These are phyloP conservation scores for Gonium pectorale DNA, from an alignment of 139 green algal species.

Conservation along the genomic window DNA sequence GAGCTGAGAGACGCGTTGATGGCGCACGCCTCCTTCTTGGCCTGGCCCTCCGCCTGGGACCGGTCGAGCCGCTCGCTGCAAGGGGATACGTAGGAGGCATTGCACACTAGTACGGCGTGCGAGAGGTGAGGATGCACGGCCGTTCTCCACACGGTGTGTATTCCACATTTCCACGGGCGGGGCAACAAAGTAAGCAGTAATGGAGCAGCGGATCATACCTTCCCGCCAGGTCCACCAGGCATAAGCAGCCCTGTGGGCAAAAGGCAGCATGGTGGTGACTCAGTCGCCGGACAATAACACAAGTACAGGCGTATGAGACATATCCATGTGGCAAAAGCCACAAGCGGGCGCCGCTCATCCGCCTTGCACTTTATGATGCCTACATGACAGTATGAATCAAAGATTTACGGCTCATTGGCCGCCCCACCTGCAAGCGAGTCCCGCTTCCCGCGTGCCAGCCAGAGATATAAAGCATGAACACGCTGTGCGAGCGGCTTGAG, in stretches of 20 bases:
- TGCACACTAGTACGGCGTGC: neutral
- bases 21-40: conserved; percentile 90
- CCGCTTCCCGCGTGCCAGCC: conserved; percentile 78
- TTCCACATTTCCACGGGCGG: neutral
- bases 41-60: conserved; percentile 80
- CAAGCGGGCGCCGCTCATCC: too few relatives aligned
- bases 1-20: conserved; percentile 94
- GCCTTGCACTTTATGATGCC: too few relatives aligned
- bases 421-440: conserved; percentile 58
- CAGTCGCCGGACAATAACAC: too few relatives aligned
- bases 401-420: too few relatives aligned
- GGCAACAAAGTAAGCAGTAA: neutral
- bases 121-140: neutral
- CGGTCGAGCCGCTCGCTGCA: conserved; percentile 87
- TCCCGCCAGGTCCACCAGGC: conserved; percentile 95
- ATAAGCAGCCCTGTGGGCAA: conserved; percentile 88
- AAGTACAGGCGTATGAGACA: too few relatives aligned
- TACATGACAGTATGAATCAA: too few relatives aligned
- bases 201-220: conserved; percentile 59
- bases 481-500: conserved; percentile 89
- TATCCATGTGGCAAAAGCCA: too few relatives aligned
- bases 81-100: neutral
- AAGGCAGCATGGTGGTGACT: too few relatives aligned
- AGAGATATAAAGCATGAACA: conserved; percentile 97
- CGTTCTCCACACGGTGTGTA: too few relatives aligned